phyloP scores from a whole-genome alignment of 2,329 filamentous ascomycete species.

The Blastomyces silverae region DNA sequence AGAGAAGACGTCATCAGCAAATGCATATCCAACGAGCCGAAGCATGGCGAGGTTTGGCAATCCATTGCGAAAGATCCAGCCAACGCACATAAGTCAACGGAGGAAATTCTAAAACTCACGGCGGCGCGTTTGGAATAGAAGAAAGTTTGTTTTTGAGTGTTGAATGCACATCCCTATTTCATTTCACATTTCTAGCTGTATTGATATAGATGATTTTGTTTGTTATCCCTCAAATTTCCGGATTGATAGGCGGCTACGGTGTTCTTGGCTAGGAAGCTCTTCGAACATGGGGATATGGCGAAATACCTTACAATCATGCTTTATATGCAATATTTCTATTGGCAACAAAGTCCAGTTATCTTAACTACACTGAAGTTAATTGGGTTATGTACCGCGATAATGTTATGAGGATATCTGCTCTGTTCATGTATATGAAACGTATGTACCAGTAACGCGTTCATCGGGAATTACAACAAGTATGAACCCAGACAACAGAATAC shows the following conservation, averaged over 20 bases:
- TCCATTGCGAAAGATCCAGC: conserved; percentile 73
- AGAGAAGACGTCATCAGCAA: conserved; percentile 73
- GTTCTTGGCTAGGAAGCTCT: not conserved
- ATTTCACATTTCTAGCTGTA: conserved; percentile 18
- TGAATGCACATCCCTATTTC: not conserved
- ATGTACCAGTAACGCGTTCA: not conserved
- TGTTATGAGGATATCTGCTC: not conserved
- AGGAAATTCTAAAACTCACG: conserved; percentile 78
- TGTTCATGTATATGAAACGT: not conserved
- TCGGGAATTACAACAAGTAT: not conserved
- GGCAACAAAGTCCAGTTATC: not conserved
- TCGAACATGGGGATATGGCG: not conserved
- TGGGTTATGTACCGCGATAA: not conserved
- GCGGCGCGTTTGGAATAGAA: conserved; percentile 41
- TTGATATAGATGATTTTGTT: not conserved
- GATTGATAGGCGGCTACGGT: not conserved
- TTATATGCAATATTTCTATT: not conserved
- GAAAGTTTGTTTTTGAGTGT: not conserved
- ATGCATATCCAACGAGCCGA: conserved; percentile 74
- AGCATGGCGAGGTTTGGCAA: conserved; percentile 91
- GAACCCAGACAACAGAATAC: not conserved
- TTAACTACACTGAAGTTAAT: not conserved
- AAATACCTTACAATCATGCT: not conserved
- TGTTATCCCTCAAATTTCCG: not conserved
- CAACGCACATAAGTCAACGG: conserved; percentile 66